phyloP scores from a whole-genome alignment of 768 basidiomycete genomes.

The Terana coerulea region DNA sequence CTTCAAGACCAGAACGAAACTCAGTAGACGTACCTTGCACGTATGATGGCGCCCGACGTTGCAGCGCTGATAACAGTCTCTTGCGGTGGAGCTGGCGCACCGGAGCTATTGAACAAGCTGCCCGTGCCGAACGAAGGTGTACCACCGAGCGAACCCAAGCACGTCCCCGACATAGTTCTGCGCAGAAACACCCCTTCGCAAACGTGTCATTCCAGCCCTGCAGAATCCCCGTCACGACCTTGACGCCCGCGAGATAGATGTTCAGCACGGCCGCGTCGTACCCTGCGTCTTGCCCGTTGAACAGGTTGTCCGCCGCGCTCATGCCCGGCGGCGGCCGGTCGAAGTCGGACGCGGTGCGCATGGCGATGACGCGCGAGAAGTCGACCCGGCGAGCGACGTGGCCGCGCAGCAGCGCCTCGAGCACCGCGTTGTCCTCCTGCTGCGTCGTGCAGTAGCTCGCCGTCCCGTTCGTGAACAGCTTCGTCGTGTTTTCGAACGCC shows the following conservation, averaged over 20 bases:
- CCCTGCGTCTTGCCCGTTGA: slow-evolving; percentile 27
- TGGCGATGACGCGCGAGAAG: slow-evolving; percentile 33
- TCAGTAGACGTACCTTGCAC: no score
- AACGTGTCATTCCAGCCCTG: slow-evolving; percentile 31
- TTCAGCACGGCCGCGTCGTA: slow-evolving; percentile 33
- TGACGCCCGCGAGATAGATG: slow-evolving; percentile 32
- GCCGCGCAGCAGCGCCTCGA: slow-evolving; percentile 36
- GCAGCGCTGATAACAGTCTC: no score
- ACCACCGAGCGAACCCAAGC: slow-evolving; percentile 23
- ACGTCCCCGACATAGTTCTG: slow-evolving; percentile 30
- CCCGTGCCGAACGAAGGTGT: slow-evolving; percentile 14
- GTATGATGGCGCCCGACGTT: no score
- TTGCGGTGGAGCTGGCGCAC: no score
- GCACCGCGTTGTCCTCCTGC: slow-evolving; percentile 40
- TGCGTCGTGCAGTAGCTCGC: slow-evolving; percentile 31
- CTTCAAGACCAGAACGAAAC: no score
- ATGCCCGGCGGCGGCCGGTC: slow-evolving; percentile 23
- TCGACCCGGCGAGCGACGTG: slow-evolving; percentile 30
- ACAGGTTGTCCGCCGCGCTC: slow-evolving; percentile 26
- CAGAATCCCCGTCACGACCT: slow-evolving; percentile 35
- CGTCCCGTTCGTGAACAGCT: slow-evolving; percentile 30
- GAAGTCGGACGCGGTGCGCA: slow-evolving; percentile 35
- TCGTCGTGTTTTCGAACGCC: slow-evolving; percentile 36
- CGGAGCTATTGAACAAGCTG: slow-evolving; percentile 8
- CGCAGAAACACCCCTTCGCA: slow-evolving; percentile 29